Percentiles rank a stretch among this genome's conserved stretches.
Evolutionary conservation across 2,329 filamentous ascomycete species (phyloP).

Genomic region (Penicillium brasilianum): DNA sequence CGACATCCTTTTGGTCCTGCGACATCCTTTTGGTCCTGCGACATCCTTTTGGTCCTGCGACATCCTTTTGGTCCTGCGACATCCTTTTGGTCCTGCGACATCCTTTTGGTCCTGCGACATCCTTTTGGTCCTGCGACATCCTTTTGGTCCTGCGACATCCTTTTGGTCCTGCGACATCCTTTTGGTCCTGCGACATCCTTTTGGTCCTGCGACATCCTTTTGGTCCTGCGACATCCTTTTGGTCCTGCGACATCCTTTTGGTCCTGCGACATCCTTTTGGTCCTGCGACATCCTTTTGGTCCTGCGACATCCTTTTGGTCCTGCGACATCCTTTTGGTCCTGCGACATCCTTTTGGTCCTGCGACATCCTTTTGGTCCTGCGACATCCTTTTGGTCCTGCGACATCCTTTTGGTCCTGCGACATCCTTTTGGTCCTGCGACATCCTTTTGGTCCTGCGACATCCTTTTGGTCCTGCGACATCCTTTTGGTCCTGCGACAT

Average conservation of each 20-base stretch:
- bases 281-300: not conserved
- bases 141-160: not conserved
- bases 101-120: not conserved
- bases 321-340: not conserved
- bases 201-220: not conserved
- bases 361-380: not conserved
- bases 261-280: not conserved
- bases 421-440: not conserved
- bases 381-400: not conserved
- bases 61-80: not conserved
- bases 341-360: not conserved
- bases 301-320: not conserved
- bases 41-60: not conserved
- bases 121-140: not conserved
- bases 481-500: not conserved
- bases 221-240: not conserved
- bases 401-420: not conserved
- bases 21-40: not conserved
- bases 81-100: not conserved
- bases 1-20: not conserved
- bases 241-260: not conserved
- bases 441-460: not conserved
- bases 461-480: not conserved
- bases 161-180: not conserved
- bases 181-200: not conserved